phyloP scores from a whole-genome alignment of 169 alveolate genomes.

The Plasmodium adleri region DNA sequence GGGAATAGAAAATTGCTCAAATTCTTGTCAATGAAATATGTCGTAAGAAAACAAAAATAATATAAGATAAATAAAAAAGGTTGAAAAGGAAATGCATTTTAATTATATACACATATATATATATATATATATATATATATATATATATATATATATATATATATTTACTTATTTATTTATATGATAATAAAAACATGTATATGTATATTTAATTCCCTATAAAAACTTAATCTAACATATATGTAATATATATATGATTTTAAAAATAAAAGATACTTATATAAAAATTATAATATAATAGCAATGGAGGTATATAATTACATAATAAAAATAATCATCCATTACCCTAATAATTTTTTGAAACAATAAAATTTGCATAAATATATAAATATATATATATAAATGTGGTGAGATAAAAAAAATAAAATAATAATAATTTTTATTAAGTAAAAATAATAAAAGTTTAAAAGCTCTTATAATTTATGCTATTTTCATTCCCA shows the following conservation, averaged over 20 bases:
- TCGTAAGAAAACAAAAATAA: neutral
- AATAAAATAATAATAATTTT: conserved; percentile 9
- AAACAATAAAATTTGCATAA: neutral
- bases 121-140: neutral
- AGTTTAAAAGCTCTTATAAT: neutral
- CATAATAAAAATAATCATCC: no score
- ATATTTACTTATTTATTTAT: neutral
- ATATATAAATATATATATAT: neutral
- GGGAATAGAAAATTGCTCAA: no score
- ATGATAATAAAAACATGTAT: neutral
- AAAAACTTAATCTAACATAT: no score
- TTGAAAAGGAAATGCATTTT: neutral
- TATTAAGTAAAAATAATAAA: conserved; percentile 8
- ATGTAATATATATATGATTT: neutral
- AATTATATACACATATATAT: neutral
- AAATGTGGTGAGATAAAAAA: neutral
- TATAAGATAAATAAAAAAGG: neutral
- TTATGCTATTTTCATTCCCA: conserved; percentile 76
- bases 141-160: conserved; percentile 11
- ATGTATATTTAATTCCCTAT: no score
- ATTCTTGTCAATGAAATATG: neutral
- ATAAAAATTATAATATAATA: no score
- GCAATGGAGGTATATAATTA: no score
- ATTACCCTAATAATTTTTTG: neutral
- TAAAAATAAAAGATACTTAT: neutral